Evolutionary conservation across 495 filamentous ascomycete species (phyloP), one percentile per base, ranked within the genome.

Genomic region (Penicillium canariense): DNA sequence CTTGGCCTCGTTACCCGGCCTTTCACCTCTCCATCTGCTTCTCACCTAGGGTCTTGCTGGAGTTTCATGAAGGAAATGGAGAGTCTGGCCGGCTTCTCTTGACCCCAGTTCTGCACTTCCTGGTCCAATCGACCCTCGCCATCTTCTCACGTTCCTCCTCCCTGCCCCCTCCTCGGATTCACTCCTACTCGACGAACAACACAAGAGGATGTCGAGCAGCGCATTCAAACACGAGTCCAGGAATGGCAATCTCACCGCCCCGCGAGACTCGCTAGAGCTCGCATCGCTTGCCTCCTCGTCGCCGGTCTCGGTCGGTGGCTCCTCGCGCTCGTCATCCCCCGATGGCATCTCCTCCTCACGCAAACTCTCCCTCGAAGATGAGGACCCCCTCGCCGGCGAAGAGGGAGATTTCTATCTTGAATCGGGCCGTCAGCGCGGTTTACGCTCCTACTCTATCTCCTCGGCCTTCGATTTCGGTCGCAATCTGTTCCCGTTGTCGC

Each of bases 181-280:
- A 43, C 11, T 36, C 12, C 40, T 34, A 34, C 47, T 42, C 20
- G 28, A 32, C 17, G 2, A 30, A 47, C n/a, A 51, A 61, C 25
- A 63, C 27, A 58, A 49, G 45, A 64, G 50, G 31, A 77, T 77
- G 72, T 74, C 73, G 54, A 69, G 53, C 38, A 55, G 67, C 43
- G 46, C 65, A 26, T 71, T 68, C 48, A 61, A 66, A 18, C 55
- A 62, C 48, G 68, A 67, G 18, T 51, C 52, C 45, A 53, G 62
- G 54, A 67, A 68, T 58, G 71, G 59, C 50, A 60, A 61, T 25
- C 59, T 62, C 28, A 54, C 61, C 44, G 66, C 66, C 23, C 79
- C 84, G 42, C 88, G 94, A 63, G 94, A 97, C 78, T 98, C 94
- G 49, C 85, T 98, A 58, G 94, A 98, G 74, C 88, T 98, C 42